Evolutionary conservation across 2,329 filamentous ascomycete species (phyloP), one percentile per base, ranked within the genome.

Genomic region (Cladophialophora exuberans): DNA sequence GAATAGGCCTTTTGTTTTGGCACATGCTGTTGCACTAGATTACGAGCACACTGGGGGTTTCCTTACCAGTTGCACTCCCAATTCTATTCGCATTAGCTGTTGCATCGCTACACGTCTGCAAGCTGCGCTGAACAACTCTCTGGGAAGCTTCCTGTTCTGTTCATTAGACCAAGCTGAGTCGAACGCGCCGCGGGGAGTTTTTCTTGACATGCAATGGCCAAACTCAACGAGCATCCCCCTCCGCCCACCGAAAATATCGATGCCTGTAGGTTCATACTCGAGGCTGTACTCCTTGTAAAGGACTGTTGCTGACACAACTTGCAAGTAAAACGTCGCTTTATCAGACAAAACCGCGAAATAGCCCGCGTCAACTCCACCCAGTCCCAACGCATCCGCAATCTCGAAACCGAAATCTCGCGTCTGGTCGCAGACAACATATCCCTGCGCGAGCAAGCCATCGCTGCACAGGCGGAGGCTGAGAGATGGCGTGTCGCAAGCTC

Each of bases 301-400:
- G 11, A 9, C 23, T 5, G n/a, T 25, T 18, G 25, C 36, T 46
- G 43, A 54, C 44, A 45, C 7, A 18, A 1, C 7, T 26, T 23
- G 22, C 58, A 85, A n/a, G 83, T 86, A 49, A 87, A 85, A 72
- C 76, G 84, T 57, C 75, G 83, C 61, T 86, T 86, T 66, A 76
- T 86, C 60, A 74, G 84, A 52, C 84, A 87, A 67, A 87, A 87
- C 66, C 81, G 84, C 62, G 84, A 87, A 66, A 81, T 87, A 55
- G 83, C 83, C 55, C 78, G 81, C 61, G 81, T 77, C 57, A 86
- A 87, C 65, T 86, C 84, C 5, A 79, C 78, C 52, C 84, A 87
- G 67, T 85, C 82, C 3, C 74, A 85, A 44, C 82, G 83, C 43
- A 86, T 87, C 56, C 82, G 84, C 55, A 80, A 75, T 52, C 76